Conservation (phyloP, 2,329 filamentous ascomycete genomes). For the Ambrosiella xylebori region DNA sequence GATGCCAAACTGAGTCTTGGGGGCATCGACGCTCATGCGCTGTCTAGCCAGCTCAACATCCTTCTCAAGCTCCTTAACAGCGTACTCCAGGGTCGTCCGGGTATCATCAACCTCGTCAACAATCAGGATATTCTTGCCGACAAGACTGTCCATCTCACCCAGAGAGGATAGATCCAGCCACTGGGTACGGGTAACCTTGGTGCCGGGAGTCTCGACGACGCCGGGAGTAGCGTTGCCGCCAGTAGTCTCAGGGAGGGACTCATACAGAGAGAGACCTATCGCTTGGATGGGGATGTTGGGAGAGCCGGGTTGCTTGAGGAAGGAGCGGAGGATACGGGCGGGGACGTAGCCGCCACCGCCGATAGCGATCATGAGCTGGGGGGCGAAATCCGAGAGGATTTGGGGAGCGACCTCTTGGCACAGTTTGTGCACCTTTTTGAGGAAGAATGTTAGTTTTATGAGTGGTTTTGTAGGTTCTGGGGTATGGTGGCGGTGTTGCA, state of each 20-base stretch:
- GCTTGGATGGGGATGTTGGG: slow-evolving; percentile 98
- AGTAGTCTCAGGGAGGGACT: slow-evolving; percentile 47
- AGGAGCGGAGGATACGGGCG: slow-evolving; percentile 89
- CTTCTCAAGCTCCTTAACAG: slow-evolving; percentile 83
- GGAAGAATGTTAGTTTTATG: not conserved
- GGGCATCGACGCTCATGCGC: slow-evolving; percentile 45
- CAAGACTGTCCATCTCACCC: slow-evolving; percentile 68
- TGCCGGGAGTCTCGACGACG: slow-evolving; percentile 57
- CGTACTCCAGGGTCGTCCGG: slow-evolving; percentile 83
- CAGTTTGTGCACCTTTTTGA: slow-evolving; percentile 75
- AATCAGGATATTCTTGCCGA: slow-evolving; percentile 81
- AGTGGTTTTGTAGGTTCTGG: not conserved
- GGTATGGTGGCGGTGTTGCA: not conserved
- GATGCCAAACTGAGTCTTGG: slow-evolving; percentile 74
- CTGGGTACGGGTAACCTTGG: slow-evolving; percentile 92
- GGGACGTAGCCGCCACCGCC: slow-evolving; percentile 95
- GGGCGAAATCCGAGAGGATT: slow-evolving; percentile 74
- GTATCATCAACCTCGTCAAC: slow-evolving; percentile 96
- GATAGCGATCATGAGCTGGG: slow-evolving; percentile 96
- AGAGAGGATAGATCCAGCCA: slow-evolving; percentile 85
- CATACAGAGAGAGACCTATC: slow-evolving; percentile 94
- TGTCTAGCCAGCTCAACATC: slow-evolving; percentile 71
- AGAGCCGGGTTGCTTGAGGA: slow-evolving; percentile 72
- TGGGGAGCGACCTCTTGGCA: slow-evolving; percentile 70
- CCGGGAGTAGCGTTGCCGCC: slow-evolving; percentile 29